phyloP scores from a whole-genome alignment of 2,329 filamentous ascomycete genomes.

The Botryosphaeria dothidea region DNA sequence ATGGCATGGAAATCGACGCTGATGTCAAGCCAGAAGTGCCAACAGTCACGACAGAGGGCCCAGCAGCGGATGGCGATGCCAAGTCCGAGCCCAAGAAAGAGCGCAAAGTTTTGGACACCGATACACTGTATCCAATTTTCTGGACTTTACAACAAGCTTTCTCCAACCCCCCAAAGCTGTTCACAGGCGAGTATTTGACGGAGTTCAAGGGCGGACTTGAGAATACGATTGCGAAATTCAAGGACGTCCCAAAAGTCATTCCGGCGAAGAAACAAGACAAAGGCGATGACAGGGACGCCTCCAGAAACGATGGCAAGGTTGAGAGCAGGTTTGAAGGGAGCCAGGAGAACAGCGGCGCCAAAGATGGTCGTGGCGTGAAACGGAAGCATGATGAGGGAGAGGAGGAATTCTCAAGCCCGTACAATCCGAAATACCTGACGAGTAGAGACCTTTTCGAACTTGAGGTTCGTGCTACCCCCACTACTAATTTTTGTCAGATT shows the following conservation, averaged over 20 bases:
- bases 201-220: conserved; percentile 65
- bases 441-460: conserved; percentile 94
- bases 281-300: conserved; percentile 22
- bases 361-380: conserved; percentile 58
- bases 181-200: conserved; percentile 68
- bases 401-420: conserved; percentile 68
- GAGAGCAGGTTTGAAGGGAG: neutral
- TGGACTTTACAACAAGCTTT: conserved; percentile 93
- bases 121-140: conserved; percentile 83
- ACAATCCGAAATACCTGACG: conserved; percentile 99
- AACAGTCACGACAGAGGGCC: conserved; percentile 46
- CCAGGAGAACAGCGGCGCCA: conserved; percentile 40
- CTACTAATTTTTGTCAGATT: neutral
- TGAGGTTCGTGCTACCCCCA: conserved; percentile 60
- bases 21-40: conserved; percentile 34
- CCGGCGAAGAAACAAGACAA: conserved; percentile 57
- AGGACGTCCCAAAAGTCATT: conserved; percentile 65
- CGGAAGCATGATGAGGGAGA: conserved; percentile 67
- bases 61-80: conserved; percentile 48
- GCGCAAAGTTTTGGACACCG: conserved; percentile 57
- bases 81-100: conserved; percentile 47
- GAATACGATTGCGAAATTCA: conserved; percentile 73
- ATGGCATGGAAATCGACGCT: conserved; percentile 69
- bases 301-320: conserved; percentile 40
- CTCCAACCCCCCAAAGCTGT: conserved; percentile 83